Percentiles rank a stretch among this genome's conserved stretches.
phyloP scores from a whole-genome alignment of 306 rosid genomes.

The Canavalia gladiata region DNA sequence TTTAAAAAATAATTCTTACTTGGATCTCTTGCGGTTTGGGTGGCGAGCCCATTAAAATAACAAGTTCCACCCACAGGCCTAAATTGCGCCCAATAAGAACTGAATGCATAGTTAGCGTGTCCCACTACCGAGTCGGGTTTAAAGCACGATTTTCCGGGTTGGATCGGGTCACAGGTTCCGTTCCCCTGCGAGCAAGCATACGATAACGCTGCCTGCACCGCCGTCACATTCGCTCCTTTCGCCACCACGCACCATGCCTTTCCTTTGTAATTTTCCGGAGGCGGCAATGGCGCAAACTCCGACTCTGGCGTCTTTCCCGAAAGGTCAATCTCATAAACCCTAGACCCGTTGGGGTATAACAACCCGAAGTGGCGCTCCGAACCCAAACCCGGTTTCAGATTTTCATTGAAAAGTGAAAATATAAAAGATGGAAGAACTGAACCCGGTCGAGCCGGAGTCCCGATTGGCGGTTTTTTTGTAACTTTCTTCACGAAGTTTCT shows the following conservation, averaged over 20 bases:
- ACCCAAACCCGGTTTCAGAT: conserved; percentile 71
- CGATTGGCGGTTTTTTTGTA: conserved; percentile 60
- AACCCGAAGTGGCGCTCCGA: conserved; percentile 90
- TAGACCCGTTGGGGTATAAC: conserved; percentile 70
- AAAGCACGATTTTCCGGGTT: conserved; percentile 62
- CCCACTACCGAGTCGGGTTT: conserved; percentile 60
- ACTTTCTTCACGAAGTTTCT: conserved; percentile 71
- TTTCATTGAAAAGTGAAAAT: conserved; percentile 84
- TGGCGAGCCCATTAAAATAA: conserved; percentile 74
- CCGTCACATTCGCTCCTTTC: conserved; percentile 69
- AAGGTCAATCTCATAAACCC: conserved; percentile 68
- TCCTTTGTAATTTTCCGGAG: conserved; percentile 64
- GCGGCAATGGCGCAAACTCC: conserved; percentile 62
- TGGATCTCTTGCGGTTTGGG: conserved; percentile 71
- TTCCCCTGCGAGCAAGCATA: conserved; percentile 92
- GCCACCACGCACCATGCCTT: conserved; percentile 82
- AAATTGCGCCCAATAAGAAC: conserved; percentile 84
- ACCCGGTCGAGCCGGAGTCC: conserved; percentile 89
- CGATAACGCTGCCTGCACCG: conserved; percentile 65
- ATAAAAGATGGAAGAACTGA: conserved; percentile 64
- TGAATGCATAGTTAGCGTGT: conserved; percentile 81
- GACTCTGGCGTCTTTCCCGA: conserved; percentile 62
- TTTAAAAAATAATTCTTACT: conserved; percentile 57
- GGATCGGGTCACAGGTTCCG: conserved; percentile 72
- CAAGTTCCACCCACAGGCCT: conserved; percentile 71